phyloP scores from a whole-genome alignment of 164 flowering plant species.

The Vitis rotundifolia region DNA sequence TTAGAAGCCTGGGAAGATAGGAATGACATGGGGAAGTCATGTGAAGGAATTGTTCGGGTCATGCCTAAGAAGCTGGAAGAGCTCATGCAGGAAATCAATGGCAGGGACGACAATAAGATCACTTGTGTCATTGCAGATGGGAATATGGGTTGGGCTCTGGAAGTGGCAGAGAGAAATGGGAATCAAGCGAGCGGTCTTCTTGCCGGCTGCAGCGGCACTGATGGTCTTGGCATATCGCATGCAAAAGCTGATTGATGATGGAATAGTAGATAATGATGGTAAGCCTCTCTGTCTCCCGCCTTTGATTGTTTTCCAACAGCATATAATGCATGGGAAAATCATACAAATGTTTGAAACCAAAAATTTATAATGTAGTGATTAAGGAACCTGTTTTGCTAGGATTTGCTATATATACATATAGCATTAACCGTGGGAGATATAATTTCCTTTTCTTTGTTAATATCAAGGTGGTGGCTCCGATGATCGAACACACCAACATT shows the following conservation, averaged over 20 bases:
- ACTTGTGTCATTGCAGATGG: slow-evolving; percentile 36
- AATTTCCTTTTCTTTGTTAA: too few relatives aligned
- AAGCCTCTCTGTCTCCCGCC: too few relatives aligned
- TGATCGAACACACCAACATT: too few relatives aligned
- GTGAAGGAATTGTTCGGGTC: not conserved
- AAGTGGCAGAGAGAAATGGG: slow-evolving; percentile 35
- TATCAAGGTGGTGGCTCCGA: too few relatives aligned
- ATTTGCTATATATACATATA: too few relatives aligned
- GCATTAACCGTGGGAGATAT: too few relatives aligned
- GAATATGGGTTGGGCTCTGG: slow-evolving; percentile 28
- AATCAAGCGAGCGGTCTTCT: slow-evolving; percentile 30
- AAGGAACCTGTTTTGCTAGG: too few relatives aligned
- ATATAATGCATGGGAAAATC: too few relatives aligned
- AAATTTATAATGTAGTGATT: too few relatives aligned
- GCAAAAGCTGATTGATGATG: slow-evolving; percentile 30
- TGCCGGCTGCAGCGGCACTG: slow-evolving; percentile 34
- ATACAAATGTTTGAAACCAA: too few relatives aligned
- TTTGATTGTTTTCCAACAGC: too few relatives aligned
- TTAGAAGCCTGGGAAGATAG: slow-evolving; percentile 25
- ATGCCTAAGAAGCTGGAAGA: slow-evolving; percentile 34
- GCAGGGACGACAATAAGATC: slow-evolving; percentile 8
- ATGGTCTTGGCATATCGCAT: slow-evolving; percentile 17
- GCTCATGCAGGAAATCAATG: slow-evolving; percentile 24
- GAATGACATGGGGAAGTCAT: slow-evolving; percentile 18
- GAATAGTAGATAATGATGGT: slow-evolving; percentile 13